A percentile compares a stretch with the other conserved stretches of the same genome.
These are phyloP conservation scores for Acacia crassicarpa DNA, from an alignment of 306 rosid genomes.

Conservation along the genomic window DNA sequence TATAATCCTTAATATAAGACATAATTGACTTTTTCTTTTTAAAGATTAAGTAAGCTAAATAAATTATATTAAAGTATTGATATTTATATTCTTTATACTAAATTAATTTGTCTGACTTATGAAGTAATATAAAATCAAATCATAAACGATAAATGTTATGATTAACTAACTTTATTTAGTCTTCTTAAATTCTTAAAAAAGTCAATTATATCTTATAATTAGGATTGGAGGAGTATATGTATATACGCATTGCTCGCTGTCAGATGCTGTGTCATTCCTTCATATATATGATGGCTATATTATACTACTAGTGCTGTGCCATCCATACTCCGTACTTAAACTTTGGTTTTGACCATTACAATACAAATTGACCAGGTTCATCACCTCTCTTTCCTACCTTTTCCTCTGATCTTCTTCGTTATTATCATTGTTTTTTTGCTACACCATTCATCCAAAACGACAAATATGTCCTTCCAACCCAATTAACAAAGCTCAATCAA, in stretches of 20 bases:
- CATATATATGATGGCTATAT: not conserved
- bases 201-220: too few species aligned
- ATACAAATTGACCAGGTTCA: slow-evolving; percentile 1
- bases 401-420: not conserved
- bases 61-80: too few species aligned
- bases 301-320: not conserved
- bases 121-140: too few species aligned
- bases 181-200: too few species aligned
- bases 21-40: too few species aligned
- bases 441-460: not conserved
- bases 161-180: too few species aligned
- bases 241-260: not conserved
- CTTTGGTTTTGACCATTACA: not conserved
- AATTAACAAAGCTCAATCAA: not conserved
- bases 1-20: too few species aligned
- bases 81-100: too few species aligned
- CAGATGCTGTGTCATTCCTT: not conserved
- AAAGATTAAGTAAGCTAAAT: too few species aligned
- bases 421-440: not conserved
- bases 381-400: not conserved
- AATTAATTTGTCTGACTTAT: too few species aligned
- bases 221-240: not conserved
- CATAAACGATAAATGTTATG: too few species aligned
- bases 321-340: not conserved
- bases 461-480: not conserved